Evolutionary conservation across 768 basidiomycete species (phyloP).

Genomic region (Neoboletus magnificus): DNA sequence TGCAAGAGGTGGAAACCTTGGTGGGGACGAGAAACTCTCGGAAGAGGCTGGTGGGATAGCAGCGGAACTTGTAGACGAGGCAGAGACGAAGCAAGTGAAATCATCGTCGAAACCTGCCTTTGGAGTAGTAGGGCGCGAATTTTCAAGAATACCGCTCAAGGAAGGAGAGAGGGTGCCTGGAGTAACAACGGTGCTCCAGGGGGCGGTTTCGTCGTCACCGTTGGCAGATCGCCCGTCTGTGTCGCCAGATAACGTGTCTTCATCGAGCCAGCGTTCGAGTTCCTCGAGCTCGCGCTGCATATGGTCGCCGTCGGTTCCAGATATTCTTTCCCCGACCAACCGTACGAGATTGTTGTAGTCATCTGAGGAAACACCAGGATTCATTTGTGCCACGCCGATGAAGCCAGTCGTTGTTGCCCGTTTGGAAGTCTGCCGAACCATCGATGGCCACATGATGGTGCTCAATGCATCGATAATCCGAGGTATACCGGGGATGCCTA

Average conservation of each 20-base stretch:
- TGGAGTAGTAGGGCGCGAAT: constrained; percentile 34
- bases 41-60: background rate
- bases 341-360: constrained; percentile 22
- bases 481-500: constrained; percentile 54
- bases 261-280: constrained; percentile 61
- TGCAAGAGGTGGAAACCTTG: constrained; percentile 2
- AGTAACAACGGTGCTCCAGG: constrained; percentile 39
- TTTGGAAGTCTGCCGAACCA: constrained; percentile 37
- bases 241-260: constrained; percentile 27
- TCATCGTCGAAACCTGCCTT: constrained; percentile 69
- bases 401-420: background rate
- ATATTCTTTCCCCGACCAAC: constrained; percentile 18
- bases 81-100: constrained; percentile 72
- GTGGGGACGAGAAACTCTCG: background rate
- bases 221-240: constrained; percentile 16
- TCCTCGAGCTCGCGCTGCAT: constrained; percentile 54
- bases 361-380: constrained; percentile 8
- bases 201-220: constrained; percentile 26
- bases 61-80: constrained; percentile 32
- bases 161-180: constrained; percentile 29
- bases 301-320: constrained; percentile 30
- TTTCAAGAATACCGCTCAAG: constrained; percentile 17
- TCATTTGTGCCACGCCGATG: background rate
- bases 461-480: constrained; percentile 77
- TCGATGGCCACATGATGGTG: constrained; percentile 87